Evolutionary conservation across 495 filamentous ascomycete species (phyloP).

Genomic region (Venustampulla echinocandica): DNA sequence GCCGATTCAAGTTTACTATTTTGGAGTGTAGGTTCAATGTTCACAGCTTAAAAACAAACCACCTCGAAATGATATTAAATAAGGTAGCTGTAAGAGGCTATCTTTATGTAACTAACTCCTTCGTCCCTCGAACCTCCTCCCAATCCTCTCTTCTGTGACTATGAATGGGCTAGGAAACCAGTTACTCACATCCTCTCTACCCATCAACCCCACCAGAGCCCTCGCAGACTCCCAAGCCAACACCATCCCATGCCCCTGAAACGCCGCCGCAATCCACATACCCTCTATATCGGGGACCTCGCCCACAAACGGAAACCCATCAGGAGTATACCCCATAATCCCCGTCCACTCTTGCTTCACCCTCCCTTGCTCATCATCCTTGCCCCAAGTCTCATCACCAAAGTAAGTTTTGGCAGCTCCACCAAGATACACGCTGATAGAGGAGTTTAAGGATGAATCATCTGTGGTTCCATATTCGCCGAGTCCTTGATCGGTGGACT

Average conservation of each 20-base stretch:
- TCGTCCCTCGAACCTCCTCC: too few species aligned
- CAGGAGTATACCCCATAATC: slow-evolving; percentile 50
- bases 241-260: slow-evolving; percentile 54
- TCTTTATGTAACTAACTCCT: too few species aligned
- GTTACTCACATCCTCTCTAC: slow-evolving; percentile 7
- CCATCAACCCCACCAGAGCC: slow-evolving; percentile 44
- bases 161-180: slow-evolving; percentile 48
- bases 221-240: slow-evolving; percentile 47
- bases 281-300: slow-evolving; percentile 27
- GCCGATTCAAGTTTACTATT: too few species aligned
- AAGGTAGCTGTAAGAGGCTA: too few species aligned
- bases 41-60: too few species aligned
- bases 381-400: slow-evolving; percentile 48
- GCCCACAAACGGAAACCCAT: slow-evolving; percentile 49
- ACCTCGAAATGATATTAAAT: too few species aligned
- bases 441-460: slow-evolving; percentile 47
- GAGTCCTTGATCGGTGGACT: slow-evolving; percentile 35
- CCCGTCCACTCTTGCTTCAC: slow-evolving; percentile 54
- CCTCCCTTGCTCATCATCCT: slow-evolving; percentile 45
- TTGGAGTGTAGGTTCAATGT: too few species aligned
- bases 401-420: slow-evolving; percentile 43
- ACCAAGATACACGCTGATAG: slow-evolving; percentile 44
- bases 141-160: slow-evolving; percentile 35
- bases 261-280: slow-evolving; percentile 42
- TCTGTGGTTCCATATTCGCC: slow-evolving; percentile 45